Base-by-base conservation (phyloP, 768 basidiomycete species). In the Tylopilus intermedius region DNA sequence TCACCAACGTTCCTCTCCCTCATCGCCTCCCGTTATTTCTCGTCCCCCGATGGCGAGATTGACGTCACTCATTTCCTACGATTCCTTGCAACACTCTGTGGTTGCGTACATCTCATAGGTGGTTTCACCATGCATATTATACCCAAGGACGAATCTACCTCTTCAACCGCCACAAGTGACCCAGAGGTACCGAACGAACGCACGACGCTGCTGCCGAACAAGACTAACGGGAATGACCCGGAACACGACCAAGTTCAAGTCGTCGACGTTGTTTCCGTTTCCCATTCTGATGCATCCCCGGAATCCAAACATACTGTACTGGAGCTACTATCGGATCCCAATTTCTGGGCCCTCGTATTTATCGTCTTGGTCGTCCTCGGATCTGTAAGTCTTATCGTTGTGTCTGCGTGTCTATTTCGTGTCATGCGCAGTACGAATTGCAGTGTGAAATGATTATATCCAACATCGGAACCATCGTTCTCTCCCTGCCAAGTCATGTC, bases 381-480 rank as follows among this genome's bases (percentile, higher is more conserved):
- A 24, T 76, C 82, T 18, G 88, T 90, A 61, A 71, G 86, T 77
- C 15, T 3, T 29, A 33, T 18, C 33, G 35, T 24, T 26, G 18
- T 27, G n/a, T 21, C n/a, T 6, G 18, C 9, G 29, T 21, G 6
- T 41, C 14, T 42, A 38, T 49, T 24, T 24, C 8, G 8, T 7
- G 24, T 9, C 35, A 7, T 42, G 24, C 27, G 45, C 18, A 42
- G 45, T 40, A 50, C 49, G 3, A 33, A 4, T 53, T 41, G 38
- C 49, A 88, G 86, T 80, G 78, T 43, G 88, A 90, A 66, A 90
- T 89, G 88, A 76, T 92, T 21, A 82, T 91, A 18, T 84, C 88
- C 18, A 92, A 90, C 61, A 83, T 92, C 44, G 89, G 88, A 35
- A 82, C 85, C 1, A 86, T 91, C 47, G 77, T 85, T 13, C 69